Evolutionary conservation across 371 early-diverging fungal species (phyloP), one percentile per base, ranked within the genome.

Genomic region (Rhizopus stolonifer): DNA sequence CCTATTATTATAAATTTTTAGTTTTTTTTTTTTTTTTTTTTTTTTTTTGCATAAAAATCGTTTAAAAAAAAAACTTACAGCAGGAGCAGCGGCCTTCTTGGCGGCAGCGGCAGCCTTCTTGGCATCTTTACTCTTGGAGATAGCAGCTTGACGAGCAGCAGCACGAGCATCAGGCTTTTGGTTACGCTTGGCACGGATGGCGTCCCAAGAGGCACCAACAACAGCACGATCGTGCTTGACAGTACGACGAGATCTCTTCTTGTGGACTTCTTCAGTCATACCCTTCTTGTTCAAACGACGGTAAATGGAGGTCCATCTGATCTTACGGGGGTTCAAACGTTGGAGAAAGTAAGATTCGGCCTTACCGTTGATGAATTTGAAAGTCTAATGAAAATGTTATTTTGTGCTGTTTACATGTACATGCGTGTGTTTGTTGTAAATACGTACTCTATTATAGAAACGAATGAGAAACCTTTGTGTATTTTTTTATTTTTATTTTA

Each of bases 241-340:
- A 49, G 89, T 81, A 66, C 90, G 87, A 70, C 92, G 90, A 59
- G 91, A 85, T 69, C 94, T 88, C 92, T 95, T 98, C 92, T 95
- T 95, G 80, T 92, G 72, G 39, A 87, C 85, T 80, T 95, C 96
- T 70, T 93, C 94, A 67, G 90, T 89, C 77, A 93, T 85, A 78
- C 96, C 98, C 93, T 98, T 98, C 89, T 93, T 93, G 91, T 96
- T 92, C 74, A 94, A 84, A 79, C 92, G 93, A 77, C 98, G 93
- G 92, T 87, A 96, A 64, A 95, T 90, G 39, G 86, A 82, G 52
- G 98, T 97, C 98, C 98, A 98, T 81, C 85, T 82, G 69, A 96
- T 85, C 88, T 95, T 95, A 71, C 96, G 92, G 25, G 52, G 96
- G 88, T 96, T 98, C 82, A 89, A 83, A 69, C 89, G 86, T 83